Conservation (phyloP, 495 filamentous ascomycete species). For the Tuber melanosporum region DNA sequence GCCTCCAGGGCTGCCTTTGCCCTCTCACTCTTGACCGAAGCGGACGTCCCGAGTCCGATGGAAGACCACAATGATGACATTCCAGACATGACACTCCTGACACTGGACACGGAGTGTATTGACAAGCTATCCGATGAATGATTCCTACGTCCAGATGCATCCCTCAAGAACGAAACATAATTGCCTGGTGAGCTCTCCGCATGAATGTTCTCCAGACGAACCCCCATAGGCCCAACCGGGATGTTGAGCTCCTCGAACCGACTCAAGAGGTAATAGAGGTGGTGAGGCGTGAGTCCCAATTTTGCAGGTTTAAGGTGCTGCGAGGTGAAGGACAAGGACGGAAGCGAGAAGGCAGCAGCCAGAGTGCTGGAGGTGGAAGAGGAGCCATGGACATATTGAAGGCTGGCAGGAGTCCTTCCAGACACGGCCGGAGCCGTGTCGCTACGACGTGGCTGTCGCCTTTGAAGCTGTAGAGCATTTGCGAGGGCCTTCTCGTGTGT, state of each 20-base stretch:
- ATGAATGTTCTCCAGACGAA: constrained; percentile 89
- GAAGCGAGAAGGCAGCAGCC: constrained; percentile 77
- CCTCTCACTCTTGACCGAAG: constrained; percentile 71
- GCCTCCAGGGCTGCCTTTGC: constrained; percentile 75
- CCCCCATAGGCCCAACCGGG: constrained; percentile 87
- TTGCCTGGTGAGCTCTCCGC: constrained; percentile 75
- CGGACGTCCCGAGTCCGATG: constrained; percentile 69
- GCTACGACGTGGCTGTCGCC: constrained; percentile 46
- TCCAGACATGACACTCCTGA: constrained; percentile 93
- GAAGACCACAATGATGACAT: constrained; percentile 90
- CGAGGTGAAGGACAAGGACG: constrained; percentile 74
- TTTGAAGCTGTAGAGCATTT: constrained; percentile 82
- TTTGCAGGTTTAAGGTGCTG: constrained; percentile 80
- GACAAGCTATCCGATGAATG: constrained; percentile 78
- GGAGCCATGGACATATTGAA: constrained; percentile 44
- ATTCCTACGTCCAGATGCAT: constrained; percentile 60
- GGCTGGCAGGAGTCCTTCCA: constrained; percentile 49
- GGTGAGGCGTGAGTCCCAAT: constrained; percentile 90
- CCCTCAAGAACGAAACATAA: constrained; percentile 92
- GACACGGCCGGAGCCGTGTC: constrained; percentile 53
- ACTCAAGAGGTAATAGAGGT: constrained; percentile 91
- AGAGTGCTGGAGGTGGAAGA: constrained; percentile 64
- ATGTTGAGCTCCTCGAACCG: constrained; percentile 90
- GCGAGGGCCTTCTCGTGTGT: constrained; percentile 96
- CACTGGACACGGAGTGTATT: constrained; percentile 90